phyloP scores from a whole-genome alignment of 1,284 basidiomycete species.

The Pterulicium gracile region DNA sequence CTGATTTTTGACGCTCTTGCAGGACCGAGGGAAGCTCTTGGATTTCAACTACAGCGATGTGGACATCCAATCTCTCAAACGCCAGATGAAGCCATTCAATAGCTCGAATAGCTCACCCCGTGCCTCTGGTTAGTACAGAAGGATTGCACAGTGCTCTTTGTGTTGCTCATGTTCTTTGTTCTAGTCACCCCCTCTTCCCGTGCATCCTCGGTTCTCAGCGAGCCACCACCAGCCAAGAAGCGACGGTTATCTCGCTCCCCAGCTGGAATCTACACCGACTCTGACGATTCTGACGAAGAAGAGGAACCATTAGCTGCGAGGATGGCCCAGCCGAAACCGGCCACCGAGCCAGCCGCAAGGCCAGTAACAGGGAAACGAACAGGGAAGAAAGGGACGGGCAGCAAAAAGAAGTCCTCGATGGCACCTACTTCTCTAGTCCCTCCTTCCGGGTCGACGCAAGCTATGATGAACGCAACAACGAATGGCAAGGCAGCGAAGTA shows the following conservation, averaged over 20 bases:
- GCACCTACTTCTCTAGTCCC: constrained; percentile 21
- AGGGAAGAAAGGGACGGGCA: constrained; percentile 46
- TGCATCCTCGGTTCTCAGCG: constrained; percentile 44
- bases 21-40: constrained; percentile 69
- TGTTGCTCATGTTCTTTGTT: constrained; percentile 21
- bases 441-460: constrained; percentile 27
- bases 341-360: constrained; percentile 14
- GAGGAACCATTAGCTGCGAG: constrained; percentile 46
- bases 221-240: constrained; percentile 38
- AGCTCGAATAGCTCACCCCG: constrained; percentile 25
- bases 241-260: constrained; percentile 41
- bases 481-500: constrained; percentile 29
- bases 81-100: constrained; percentile 53
- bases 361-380: constrained; percentile 28
- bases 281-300: constrained; percentile 43
- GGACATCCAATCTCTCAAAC: constrained; percentile 59
- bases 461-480: constrained; percentile 32
- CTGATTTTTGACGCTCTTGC: too few relatives aligned
- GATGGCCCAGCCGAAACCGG: constrained; percentile 22
- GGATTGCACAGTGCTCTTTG: constrained; percentile 6
- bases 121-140: not conserved
- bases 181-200: constrained; percentile 34
- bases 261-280: constrained; percentile 29
- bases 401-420: constrained; percentile 12
- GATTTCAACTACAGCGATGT: constrained; percentile 71